Evolutionary conservation across 495 filamentous ascomycete species (phyloP), one percentile per base, ranked within the genome.

Genomic region (Talaromyces adpressus): DNA sequence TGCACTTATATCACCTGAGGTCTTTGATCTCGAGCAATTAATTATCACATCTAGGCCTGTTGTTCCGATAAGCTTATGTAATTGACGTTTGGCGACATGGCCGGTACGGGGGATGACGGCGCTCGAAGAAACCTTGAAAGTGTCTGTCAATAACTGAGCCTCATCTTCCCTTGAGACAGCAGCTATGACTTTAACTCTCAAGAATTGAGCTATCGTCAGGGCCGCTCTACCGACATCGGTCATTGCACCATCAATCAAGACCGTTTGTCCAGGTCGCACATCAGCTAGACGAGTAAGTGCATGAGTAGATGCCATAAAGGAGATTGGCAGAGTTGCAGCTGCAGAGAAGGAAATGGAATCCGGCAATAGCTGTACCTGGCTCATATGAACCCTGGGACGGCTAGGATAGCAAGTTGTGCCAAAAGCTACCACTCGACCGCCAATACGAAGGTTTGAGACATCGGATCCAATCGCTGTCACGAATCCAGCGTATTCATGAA

Each of bases 141-240:
- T 70, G 22, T 75, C 68, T 23, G 75, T 72, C 9, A 90, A 70
- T 12, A 85, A 72, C 5, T 75, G 64, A 53, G 78, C 78, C 71
- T 88, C 84, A 41, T 82, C 79, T 0, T 72, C 62, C 5, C 73
- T 78, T 0, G 81, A 77, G 0, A 85, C 86, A 0, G 85, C 87
- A 0, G 75, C 81, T 68, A 81, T 88, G n/a, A 89, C 74, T 63
- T 85, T 79, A 7, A 84, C 84, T 1, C 82, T 82, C 16, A 82
- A 61, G 67, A 77, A 74, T 47, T 85, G 78, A 0, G 84, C 82
- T 0, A 90, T 56, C 27, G 70, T 70, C 60, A 89, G 84, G 9
- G 85, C 81, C 9, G 85, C 85, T 68, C 88, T 85, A 6, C 86
- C 87, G 2, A 87, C 76, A 4, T 77, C 81, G 16, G 84, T 82